Conservation (phyloP, 768 basidiomycete species). For the Boletus reticulatus region DNA sequence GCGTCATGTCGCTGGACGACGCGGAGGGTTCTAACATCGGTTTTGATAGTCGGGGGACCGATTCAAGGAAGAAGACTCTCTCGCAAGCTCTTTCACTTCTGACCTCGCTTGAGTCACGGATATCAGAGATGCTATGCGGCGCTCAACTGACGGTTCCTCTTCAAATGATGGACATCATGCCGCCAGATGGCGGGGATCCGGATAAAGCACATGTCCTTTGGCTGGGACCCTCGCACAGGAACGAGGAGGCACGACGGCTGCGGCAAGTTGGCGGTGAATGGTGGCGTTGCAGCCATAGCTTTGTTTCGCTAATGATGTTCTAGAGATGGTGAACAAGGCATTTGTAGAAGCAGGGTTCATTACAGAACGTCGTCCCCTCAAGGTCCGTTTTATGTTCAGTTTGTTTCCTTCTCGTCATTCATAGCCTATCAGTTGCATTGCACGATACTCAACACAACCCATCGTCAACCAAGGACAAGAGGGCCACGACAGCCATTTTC, state of each 20-base stretch:
- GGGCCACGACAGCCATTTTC: conserved; percentile 42
- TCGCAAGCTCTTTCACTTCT: conserved; percentile 44
- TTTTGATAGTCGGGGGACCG: background rate
- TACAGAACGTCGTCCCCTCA: conserved; percentile 47
- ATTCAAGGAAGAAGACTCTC: conserved; percentile 30
- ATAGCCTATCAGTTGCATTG: conserved; percentile 42
- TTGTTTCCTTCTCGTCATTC: background rate
- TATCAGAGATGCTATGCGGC: conserved; percentile 40
- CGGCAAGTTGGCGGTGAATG: conserved; percentile 35
- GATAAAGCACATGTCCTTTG: conserved; percentile 55
- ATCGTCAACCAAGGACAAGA: conserved; percentile 36
- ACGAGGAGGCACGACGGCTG: conserved; percentile 31
- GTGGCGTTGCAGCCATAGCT: background rate
- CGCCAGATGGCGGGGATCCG: conserved; percentile 34
- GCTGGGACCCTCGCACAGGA: conserved; percentile 44
- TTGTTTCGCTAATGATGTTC: conserved; percentile 3
- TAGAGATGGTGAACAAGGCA: conserved; percentile 41
- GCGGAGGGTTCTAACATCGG: conserved; percentile 2
- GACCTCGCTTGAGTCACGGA: conserved; percentile 32
- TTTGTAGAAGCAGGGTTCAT: conserved; percentile 45
- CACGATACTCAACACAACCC: conserved; percentile 47
- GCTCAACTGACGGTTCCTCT: conserved; percentile 40
- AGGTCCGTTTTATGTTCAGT: conserved; percentile 32
- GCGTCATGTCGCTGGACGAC: conserved; percentile 61
- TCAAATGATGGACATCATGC: conserved; percentile 49